These are phyloP conservation scores for Epichloe typhina DNA, from an alignment of 2,329 filamentous ascomycete species.

Conservation along the genomic window DNA sequence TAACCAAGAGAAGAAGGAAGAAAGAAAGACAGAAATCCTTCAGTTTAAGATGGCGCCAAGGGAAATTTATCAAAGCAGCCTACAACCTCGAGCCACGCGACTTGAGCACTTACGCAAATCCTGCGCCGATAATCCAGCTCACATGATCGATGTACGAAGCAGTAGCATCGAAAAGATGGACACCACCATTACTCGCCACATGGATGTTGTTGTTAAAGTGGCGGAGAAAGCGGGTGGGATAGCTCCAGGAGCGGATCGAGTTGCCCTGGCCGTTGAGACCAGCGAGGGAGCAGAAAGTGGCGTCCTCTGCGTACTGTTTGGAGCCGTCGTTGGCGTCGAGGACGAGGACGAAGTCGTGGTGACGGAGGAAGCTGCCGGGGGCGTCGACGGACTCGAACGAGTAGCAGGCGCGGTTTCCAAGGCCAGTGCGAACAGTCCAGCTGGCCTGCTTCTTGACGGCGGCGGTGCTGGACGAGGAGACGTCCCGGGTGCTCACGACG, in stretches of 20 bases:
- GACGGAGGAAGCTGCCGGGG: constrained; percentile 44
- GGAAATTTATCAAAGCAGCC: no score
- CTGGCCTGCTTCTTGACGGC: constrained; percentile 37
- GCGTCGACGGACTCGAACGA: constrained; percentile 49
- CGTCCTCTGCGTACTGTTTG: constrained; percentile 46
- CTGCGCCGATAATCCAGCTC: neutral
- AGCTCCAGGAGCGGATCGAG: constrained; percentile 44
- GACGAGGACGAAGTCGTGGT: constrained; percentile 37
- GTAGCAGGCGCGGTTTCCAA: constrained; percentile 42
- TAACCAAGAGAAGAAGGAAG: no score
- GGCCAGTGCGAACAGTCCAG: constrained; percentile 40
- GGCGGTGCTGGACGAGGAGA: constrained; percentile 35
- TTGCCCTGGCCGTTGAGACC: constrained; percentile 37
- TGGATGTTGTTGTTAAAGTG: constrained; percentile 26
- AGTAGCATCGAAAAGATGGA: neutral
- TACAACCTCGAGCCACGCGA: no score
- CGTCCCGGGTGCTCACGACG: constrained; percentile 40
- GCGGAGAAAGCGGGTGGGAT: constrained; percentile 45
- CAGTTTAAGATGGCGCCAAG: no score
- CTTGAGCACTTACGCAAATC: neutral
- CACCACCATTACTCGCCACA: neutral
- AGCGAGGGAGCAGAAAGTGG: constrained; percentile 46
- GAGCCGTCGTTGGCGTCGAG: constrained; percentile 38
- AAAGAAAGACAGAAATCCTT: no score
- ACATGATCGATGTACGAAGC: neutral